Percentiles rank a stretch among this genome's conserved stretches.
Conservation (phyloP, 1,139 yeast genomes). For the Kodamaea alishanica region DNA sequence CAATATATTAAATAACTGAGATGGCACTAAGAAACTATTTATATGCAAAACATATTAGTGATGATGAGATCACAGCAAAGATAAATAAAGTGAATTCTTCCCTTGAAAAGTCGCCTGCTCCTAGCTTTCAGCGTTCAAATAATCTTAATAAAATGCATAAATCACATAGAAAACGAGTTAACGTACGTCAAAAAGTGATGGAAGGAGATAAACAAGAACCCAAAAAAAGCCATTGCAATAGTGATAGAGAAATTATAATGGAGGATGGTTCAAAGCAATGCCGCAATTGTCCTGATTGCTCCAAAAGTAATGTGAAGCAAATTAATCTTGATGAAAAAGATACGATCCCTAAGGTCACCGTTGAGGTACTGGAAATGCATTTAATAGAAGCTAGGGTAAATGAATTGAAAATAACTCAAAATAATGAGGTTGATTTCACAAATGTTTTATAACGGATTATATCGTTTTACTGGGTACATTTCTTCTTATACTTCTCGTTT, state of each 20-base stretch:
- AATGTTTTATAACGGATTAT: slow-evolving; percentile 16
- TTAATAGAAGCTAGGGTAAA: slow-evolving; percentile 7
- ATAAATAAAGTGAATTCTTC: slow-evolving; percentile 20
- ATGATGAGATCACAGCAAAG: slow-evolving; percentile 18
- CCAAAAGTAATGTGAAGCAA: slow-evolving; percentile 14
- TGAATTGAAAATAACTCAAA: slow-evolving; percentile 3
- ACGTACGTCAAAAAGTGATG: not conserved
- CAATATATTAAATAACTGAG: slow-evolving; percentile 4
- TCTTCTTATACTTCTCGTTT: not conserved
- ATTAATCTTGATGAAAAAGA: slow-evolving; percentile 2
- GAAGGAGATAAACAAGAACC: not conserved
- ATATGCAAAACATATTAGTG: slow-evolving; percentile 38
- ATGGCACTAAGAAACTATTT: slow-evolving; percentile 45
- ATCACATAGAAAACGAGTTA: slow-evolving; percentile 1
- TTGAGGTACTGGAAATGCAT: slow-evolving; percentile 12
- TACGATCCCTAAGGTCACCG: slow-evolving; percentile 6
- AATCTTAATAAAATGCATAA: not conserved
- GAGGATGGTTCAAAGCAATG: slow-evolving; percentile 23
- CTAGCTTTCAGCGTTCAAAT: not conserved
- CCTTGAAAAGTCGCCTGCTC: too few species aligned
- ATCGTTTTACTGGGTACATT: not conserved
- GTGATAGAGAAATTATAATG: slow-evolving; percentile 17
- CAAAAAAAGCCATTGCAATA: slow-evolving; percentile 11
- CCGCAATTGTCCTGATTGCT: slow-evolving; percentile 29
- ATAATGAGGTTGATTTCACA: slow-evolving; percentile 20